Evolutionary conservation across 1,284 basidiomycete species (phyloP), one percentile per base, ranked within the genome.

Genomic region (Apiotrichum mycotoxinovorans): DNA sequence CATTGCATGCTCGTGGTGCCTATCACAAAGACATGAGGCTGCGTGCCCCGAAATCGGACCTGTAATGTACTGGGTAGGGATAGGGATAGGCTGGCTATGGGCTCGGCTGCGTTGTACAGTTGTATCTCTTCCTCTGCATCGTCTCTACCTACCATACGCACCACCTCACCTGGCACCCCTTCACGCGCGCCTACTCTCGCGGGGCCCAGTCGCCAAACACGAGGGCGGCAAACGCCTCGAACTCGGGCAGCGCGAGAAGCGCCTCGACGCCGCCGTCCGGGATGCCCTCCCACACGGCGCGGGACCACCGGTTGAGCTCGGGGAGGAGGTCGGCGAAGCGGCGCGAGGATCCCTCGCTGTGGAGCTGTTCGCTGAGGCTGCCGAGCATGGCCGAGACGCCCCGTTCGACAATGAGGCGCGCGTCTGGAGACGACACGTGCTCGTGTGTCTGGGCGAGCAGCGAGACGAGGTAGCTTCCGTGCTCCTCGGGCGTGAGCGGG

Each of bases 161-260:
- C 30, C 30, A 12, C 12, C 30, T 30, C 12, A 12, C 7, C 18
- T 33, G n/a, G n/a, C n/a, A n/a, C n/a, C n/a, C 12, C 44, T 14
- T n/a, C 3, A 15, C 10, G 23, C 38, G 4, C 26, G 11, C 35
- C 14, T 54, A 40, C 18, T 37, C 37, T 52, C 59, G 27, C 23
- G 65, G 64, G 23, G 74, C 72, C 74, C 74, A 77, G 64, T 78
- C 76, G 11, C 72, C 76, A 64, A 76, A 78, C 23, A 78, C 66
- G 50, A 78, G 62, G 0, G 74, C 74, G 7, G 73, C 66, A 58
- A 77, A 76, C 4, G 66, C 65, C 62, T 76, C 72, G 51, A 65
- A 72, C 51, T 76, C 74, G 20, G 65, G 64, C 15, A 73, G 54
- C 9, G 65, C 59, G 40, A 73, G 56, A 51, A 76, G 42, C 9